phyloP scores from a whole-genome alignment of 2,329 filamentous ascomycete genomes.

The Chrysosporium keratinophilum region DNA sequence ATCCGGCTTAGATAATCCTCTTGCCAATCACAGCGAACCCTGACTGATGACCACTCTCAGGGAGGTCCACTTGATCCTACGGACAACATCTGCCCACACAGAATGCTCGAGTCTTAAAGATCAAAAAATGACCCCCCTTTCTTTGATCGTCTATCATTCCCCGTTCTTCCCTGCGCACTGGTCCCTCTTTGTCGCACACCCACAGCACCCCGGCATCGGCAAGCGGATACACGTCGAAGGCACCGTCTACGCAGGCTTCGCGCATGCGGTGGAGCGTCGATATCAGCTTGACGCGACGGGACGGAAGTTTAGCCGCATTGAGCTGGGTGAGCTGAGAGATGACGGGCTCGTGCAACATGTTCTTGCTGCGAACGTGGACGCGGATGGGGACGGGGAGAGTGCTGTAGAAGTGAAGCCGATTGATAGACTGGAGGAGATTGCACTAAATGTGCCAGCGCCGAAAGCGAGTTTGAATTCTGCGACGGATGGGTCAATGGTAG shows the following conservation, averaged over 20 bases:
- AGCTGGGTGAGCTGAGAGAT: conserved; percentile 5
- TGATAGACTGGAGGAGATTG: conserved; percentile 11
- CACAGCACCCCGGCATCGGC: neutral
- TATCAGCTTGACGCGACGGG: conserved; percentile 12
- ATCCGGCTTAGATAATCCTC: too few species aligned
- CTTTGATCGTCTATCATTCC: conserved; percentile 4
- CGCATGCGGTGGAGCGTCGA: conserved; percentile 15
- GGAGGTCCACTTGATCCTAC: too few species aligned
- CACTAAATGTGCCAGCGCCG: conserved; percentile 11
- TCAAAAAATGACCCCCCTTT: neutral
- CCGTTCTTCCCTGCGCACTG: conserved; percentile 7
- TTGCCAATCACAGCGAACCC: too few species aligned
- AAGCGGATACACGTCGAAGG: conserved; percentile 16
- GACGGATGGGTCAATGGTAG: conserved; percentile 1
- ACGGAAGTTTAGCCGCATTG: conserved; percentile 9
- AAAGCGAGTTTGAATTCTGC: conserved; percentile 8
- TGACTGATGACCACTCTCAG: too few species aligned
- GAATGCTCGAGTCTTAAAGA: too few species aligned
- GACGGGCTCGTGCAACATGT: conserved; percentile 3
- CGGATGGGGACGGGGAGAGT: neutral
- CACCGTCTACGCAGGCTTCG: conserved; percentile 11
- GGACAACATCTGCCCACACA: too few species aligned
- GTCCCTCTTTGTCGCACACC: conserved; percentile 4
- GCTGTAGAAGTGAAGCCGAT: conserved; percentile 7
- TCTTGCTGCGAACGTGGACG: neutral